A percentile compares a stretch with the other conserved stretches of the same genome.
Evolutionary conservation across 306 rosid species (phyloP).

Genomic region (Acacia confusa): DNA sequence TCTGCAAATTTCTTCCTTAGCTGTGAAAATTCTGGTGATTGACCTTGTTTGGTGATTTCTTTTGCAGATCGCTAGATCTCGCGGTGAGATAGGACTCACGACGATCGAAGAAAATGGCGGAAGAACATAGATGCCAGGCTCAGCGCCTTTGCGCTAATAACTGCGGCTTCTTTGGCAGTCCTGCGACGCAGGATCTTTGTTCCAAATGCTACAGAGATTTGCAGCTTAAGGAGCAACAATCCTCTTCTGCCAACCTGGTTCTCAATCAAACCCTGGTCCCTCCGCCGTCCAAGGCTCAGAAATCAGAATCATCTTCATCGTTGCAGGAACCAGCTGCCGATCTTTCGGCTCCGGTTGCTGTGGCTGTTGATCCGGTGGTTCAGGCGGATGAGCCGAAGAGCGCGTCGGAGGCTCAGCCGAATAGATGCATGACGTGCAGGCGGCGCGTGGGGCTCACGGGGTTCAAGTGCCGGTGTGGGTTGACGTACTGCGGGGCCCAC

Average conservation of each 20-base stretch:
- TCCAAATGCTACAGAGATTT: slow-evolving; percentile 81
- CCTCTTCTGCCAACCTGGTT: slow-evolving; percentile 55
- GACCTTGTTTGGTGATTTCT: not conserved
- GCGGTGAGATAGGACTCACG: not conserved
- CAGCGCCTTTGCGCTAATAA: slow-evolving; percentile 72
- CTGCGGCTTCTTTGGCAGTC: slow-evolving; percentile 83
- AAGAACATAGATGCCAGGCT: slow-evolving; percentile 82
- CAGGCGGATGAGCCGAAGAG: not conserved
- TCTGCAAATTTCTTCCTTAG: not conserved
- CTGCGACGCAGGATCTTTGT: slow-evolving; percentile 64
- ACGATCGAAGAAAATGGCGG: slow-evolving; percentile 54
- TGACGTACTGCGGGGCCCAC: slow-evolving; percentile 70
- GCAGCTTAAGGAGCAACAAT: slow-evolving; percentile 62
- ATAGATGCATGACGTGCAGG: slow-evolving; percentile 60
- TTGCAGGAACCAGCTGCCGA: not conserved
- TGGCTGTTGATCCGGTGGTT: slow-evolving; percentile 5
- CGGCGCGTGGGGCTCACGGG: slow-evolving; percentile 91
- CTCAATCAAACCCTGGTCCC: slow-evolving; percentile 57
- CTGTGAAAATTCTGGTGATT: not conserved
- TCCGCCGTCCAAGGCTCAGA: slow-evolving; percentile 31
- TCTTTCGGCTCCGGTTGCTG: not conserved
- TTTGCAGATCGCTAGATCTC: slow-evolving; percentile 1
- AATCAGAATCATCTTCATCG: slow-evolving; percentile 14
- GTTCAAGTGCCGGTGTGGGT: slow-evolving; percentile 78
- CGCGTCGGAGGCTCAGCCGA: slow-evolving; percentile 13